Evolutionary conservation across 2,329 filamentous ascomycete genomes (phyloP), one percentile per base, ranked within the genome.

Genomic region (Paecilomyces fulvus): DNA sequence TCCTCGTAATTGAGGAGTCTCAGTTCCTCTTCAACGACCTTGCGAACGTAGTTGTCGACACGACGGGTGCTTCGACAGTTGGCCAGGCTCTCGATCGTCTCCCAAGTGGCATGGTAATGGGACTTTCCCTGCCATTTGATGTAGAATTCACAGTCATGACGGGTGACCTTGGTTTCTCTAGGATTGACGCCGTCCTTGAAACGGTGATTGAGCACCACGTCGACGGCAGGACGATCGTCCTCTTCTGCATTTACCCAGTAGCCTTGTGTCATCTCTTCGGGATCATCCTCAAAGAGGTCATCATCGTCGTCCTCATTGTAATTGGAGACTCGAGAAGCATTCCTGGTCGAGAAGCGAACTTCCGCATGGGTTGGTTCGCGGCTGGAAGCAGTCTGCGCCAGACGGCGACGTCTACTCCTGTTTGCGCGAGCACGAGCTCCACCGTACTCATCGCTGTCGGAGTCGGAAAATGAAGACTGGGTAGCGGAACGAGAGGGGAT

Each of bases 41-140:
- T 95, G 65, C 87, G 86, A 73, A 89, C 92, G 76, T 97, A 99
- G 70, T 99, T 99, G 68, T 97, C 94, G 7, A 99, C 81, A 57
- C 92, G 91, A 52, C 92, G 89, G 62, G 87, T 87, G 59, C 94
- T 92, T 60, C 90, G 89, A 68, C 87, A 88, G n/a, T 85, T 83
- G 23, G 84, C 80, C 28, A 96, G 82, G 20, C 79, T 82, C 55
- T 89, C 85, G 58, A 87, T 86, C 0, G 85, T 86, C 73, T 97
- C 92, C 92, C 94, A 99, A 0, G 91, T 95, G 56, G 95, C 89
- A 76, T 99, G 94, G 64, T 95, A 86, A 70, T 99, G 91, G 10
- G 94, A 95, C 73, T 91, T 90, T 63, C 87, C 90, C 73, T 96
- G 90, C 94, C 95, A 99, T 77, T 99, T 99, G 73, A 99, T 91